Percentiles rank a stretch among this genome's conserved stretches.
Evolutionary conservation across 2,329 filamentous ascomycete genomes (phyloP).

Genomic region (Sclerotinia sclerotiorum): DNA sequence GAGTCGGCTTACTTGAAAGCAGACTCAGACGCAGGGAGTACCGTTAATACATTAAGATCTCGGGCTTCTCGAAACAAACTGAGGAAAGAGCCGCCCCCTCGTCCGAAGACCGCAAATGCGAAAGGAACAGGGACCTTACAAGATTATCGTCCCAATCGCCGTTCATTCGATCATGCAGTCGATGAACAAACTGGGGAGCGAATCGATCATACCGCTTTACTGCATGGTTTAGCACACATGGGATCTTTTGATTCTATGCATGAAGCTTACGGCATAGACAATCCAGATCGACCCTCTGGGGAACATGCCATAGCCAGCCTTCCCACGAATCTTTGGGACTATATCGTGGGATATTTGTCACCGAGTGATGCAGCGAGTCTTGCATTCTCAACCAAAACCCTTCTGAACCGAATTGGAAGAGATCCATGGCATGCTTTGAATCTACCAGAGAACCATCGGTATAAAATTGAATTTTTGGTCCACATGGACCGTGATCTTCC

Average conservation of each 20-base stretch:
- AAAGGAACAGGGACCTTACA: conserved; percentile 3
- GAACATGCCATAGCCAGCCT: conserved; percentile 49
- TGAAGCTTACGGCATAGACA: conserved; percentile 18
- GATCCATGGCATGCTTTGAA: conserved; percentile 44
- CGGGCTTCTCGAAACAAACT: conserved; percentile 17
- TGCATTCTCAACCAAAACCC: conserved; percentile 49
- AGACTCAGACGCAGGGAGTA: conserved; percentile 9
- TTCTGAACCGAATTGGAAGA: conserved; percentile 46
- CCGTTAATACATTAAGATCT: conserved; percentile 15
- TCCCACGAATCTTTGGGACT: conserved; percentile 47
- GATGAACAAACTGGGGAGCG: conserved; percentile 40
- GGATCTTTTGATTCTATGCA: conserved; percentile 36
- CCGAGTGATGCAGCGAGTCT: conserved; percentile 51
- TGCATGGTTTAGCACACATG: conserved; percentile 39
- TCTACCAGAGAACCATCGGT: conserved; percentile 45
- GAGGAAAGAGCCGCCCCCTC: conserved; percentile 17
- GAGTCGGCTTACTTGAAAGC: conserved; percentile 11
- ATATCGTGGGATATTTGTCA: conserved; percentile 45
- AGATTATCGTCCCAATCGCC: conserved; percentile 1
- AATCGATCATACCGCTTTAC: conserved; percentile 38
- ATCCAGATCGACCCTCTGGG: conserved; percentile 35
- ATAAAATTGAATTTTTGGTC: conserved; percentile 52
- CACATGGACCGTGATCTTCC: conserved; percentile 53
- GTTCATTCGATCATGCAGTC: conserved; percentile 14
- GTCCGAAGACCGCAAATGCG: neutral